Evolutionary conservation across 192 early-diverging fungal species (phyloP), one percentile per base, ranked within the genome.

Genomic region (Coemansia pectinata): DNA sequence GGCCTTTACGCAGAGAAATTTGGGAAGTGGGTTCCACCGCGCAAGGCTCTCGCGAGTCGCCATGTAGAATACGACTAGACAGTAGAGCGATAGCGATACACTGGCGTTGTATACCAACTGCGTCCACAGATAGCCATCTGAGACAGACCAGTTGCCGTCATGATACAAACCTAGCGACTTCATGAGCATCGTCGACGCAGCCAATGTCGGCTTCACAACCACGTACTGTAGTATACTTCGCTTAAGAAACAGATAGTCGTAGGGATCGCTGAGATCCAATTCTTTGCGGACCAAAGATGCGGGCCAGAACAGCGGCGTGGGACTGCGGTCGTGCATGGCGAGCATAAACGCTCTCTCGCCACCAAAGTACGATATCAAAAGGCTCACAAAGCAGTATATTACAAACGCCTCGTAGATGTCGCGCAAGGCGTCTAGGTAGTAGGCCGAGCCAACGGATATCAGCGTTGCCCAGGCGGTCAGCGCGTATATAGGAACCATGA

Each of bases 351-450:
- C 86, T 11, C 96, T 86, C 65, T 98, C 96, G 21, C 96, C 96
- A 27, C 92, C 95, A 50, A 96, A 85, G 66, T 95, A 93, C 68
- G 91, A 90, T 36, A 97, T 88, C 45, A 96, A 70, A 53, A 97
- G 77, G 41, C 86, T 93, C 81, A 97, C 94, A 77, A 97, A 97
- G 70, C 92, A 91, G 82, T 97, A 97, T 52, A 97, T 92, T 27
- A 97, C 96, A 86, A 96, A 97, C 33, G 93, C 94, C 77, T 97
- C 96, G 70, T 97, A 97, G 7, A 97, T 87, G 63, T 97, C 96
- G 41, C 96, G 87, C 66, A 98, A 81, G 2, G 93, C 90, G 63
- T 98, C 96, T 5, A 96, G 87, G 64, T 94, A 96, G 62, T 93
- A 91, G 23, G 94, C 90, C 5, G 86, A 80, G 40, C 85, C 74